A percentile compares a stretch with the other conserved stretches of the same genome.
phyloP scores from a whole-genome alignment of 106 monocot species.

The Phalaenopsis equestris region DNA sequence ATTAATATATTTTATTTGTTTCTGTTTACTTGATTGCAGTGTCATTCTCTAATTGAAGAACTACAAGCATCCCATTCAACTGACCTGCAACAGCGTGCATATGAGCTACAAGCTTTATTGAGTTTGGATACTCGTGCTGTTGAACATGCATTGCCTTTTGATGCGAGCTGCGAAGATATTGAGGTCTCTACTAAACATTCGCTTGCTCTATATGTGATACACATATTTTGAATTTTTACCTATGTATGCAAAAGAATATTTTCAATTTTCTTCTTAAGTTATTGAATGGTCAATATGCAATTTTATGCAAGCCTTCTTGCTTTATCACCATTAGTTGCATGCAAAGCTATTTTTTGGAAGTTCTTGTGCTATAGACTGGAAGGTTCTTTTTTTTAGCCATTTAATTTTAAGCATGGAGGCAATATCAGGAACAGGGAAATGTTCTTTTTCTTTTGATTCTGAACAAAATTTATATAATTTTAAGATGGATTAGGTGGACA shows the following conservation, averaged over 20 bases:
- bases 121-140: constrained; percentile 50
- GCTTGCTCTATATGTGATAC: neutral
- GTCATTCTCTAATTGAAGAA: constrained; percentile 81
- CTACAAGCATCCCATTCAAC: constrained; percentile 93
- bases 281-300: neutral
- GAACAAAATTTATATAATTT: too few species aligned
- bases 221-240: neutral
- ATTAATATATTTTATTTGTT: neutral
- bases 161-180: constrained; percentile 99
- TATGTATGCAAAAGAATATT: neutral
- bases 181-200: constrained; percentile 38
- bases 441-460: neutral
- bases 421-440: neutral
- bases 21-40: constrained; percentile 37
- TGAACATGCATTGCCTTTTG: constrained; percentile 73
- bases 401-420: too few species aligned
- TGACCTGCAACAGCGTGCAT: constrained; percentile 93
- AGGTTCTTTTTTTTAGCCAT: neutral
- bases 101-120: constrained; percentile 81
- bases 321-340: neutral
- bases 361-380: neutral
- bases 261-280: neutral
- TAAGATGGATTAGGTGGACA: too few species aligned
- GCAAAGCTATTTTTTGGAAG: neutral
- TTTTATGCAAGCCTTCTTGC: neutral